These are phyloP conservation scores for Phytophthora palmivora DNA, from an alignment of 352 stramenopile species.

Conservation along the genomic window DNA sequence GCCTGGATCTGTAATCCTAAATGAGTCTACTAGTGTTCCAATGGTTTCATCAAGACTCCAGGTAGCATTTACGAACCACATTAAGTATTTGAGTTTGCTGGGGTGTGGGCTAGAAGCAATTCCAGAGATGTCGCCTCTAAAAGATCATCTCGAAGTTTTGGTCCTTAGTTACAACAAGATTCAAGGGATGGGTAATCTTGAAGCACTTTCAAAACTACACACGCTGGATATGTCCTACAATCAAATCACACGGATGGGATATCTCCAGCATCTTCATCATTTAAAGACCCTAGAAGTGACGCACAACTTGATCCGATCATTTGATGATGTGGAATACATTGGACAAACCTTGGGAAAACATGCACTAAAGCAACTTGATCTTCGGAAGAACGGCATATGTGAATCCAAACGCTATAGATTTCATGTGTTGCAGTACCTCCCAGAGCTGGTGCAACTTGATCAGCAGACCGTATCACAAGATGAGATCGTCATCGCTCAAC, in stretches of 20 bases:
- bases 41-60: conserved; percentile 22
- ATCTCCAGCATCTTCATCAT: conserved; percentile 44
- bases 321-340: conserved; percentile 63
- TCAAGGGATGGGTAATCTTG: conserved; percentile 41
- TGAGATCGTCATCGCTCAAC: conserved; percentile 43
- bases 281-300: conserved; percentile 63
- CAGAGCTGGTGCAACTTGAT: conserved; percentile 54
- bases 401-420: conserved; percentile 72
- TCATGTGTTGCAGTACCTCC: conserved; percentile 61
- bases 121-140: conserved; percentile 46
- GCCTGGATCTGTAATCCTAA: conserved; percentile 6
- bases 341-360: conserved; percentile 23
- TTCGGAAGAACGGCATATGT: conserved; percentile 78
- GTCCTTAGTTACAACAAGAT: conserved; percentile 83
- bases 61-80: conserved; percentile 14
- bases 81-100: conserved; percentile 63
- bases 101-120: conserved; percentile 60
- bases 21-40: neutral
- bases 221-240: conserved; percentile 80
- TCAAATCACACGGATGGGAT: conserved; percentile 48
- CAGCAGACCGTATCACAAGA: conserved; percentile 52
- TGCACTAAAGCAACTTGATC: conserved; percentile 50
- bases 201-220: conserved; percentile 43
- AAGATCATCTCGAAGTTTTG: conserved; percentile 59
- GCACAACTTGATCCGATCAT: conserved; percentile 67